phyloP scores from a whole-genome alignment of 179 eudicot species.

The Heliamphora pulchella region DNA sequence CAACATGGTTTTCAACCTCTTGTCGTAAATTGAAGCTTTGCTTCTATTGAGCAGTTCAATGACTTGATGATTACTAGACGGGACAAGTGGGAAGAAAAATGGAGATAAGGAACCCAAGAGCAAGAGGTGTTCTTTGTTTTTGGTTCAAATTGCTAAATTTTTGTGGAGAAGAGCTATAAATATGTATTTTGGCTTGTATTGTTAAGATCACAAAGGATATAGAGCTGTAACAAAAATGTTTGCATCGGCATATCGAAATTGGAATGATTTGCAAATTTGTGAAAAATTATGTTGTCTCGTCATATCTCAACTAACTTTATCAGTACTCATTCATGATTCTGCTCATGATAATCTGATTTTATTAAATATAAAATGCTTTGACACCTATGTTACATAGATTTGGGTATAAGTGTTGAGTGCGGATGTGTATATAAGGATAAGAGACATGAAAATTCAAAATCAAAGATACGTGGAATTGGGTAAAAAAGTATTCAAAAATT shows the following conservation, averaged over 20 bases:
- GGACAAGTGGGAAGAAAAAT: background rate
- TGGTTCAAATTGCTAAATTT: background rate
- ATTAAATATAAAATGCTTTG: no score
- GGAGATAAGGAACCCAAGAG: background rate
- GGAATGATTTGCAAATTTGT: conserved; percentile 7
- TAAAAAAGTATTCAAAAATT: no score
- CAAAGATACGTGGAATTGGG: no score
- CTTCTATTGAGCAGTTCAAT: background rate
- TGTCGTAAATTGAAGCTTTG: background rate
- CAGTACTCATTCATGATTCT: background rate
- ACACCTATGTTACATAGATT: no score
- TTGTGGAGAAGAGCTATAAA: background rate
- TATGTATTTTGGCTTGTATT: background rate
- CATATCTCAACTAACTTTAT: background rate
- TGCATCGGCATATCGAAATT: background rate
- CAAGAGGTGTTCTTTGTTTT: background rate
- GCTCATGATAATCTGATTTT: background rate
- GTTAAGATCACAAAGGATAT: background rate
- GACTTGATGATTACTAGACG: background rate
- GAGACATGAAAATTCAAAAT: no score
- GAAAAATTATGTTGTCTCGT: background rate
- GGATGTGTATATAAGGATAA: no score
- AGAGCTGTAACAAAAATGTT: background rate
- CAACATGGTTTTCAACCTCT: background rate
- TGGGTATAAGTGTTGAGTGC: no score